Percentiles rank a stretch among this genome's conserved stretches.
phyloP scores from a whole-genome alignment of 345 rosid genomes.

The Aegle marmelos region DNA sequence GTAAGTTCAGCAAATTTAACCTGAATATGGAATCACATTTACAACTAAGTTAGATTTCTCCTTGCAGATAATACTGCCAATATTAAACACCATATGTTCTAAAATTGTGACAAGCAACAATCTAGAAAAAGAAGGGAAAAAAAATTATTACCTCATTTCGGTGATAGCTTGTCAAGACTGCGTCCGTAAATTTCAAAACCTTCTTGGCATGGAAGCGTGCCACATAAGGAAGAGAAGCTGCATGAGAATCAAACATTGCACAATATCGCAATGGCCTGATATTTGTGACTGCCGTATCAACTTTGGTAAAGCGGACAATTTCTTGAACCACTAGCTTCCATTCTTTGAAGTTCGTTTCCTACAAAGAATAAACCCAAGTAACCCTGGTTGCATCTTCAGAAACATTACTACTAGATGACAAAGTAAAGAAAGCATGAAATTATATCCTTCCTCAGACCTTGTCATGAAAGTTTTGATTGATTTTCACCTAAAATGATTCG shows the following conservation, averaged over 20 bases:
- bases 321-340: conserved; percentile 91
- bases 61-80: not conserved
- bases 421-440: not conserved
- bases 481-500: not conserved
- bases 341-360: conserved; percentile 88
- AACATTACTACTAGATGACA: not conserved
- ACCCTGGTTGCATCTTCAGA: not conserved
- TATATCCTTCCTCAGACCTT: not conserved
- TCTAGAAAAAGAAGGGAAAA: not conserved
- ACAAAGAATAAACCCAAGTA: conserved; percentile 13
- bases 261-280: conserved; percentile 79
- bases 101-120: not conserved
- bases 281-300: conserved; percentile 39
- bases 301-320: conserved; percentile 60
- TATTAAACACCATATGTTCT: conserved; percentile 2
- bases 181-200: conserved; percentile 75
- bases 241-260: conserved; percentile 58
- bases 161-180: conserved; percentile 77
- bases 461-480: not conserved
- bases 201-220: conserved; percentile 88
- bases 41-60: conserved; percentile 1
- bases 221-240: conserved; percentile 67
- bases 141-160: conserved; percentile 74
- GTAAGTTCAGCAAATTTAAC: conserved; percentile 95
- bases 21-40: conserved; percentile 37